A percentile compares a stretch with the other conserved stretches of the same genome.
Conservation (phyloP, 164 flowering plant genomes). For the Piper longum region DNA sequence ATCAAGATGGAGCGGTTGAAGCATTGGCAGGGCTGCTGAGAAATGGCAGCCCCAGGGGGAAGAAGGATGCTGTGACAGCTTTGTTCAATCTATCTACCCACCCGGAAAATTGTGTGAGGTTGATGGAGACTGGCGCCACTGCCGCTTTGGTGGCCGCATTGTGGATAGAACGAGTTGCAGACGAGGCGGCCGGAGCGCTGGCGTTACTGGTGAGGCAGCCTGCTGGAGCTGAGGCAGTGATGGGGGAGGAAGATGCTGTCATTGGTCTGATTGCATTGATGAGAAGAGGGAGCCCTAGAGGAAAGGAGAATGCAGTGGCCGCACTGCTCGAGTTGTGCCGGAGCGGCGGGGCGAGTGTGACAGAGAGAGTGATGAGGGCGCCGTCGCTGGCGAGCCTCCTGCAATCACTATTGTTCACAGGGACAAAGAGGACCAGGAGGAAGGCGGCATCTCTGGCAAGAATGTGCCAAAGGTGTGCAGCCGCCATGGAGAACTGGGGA, state of each 20-base stretch:
- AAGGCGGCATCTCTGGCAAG: slow-evolving; percentile 94
- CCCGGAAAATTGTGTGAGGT: slow-evolving; percentile 41
- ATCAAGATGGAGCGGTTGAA: slow-evolving; percentile 58
- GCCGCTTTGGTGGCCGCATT: slow-evolving; percentile 49
- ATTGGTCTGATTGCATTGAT: slow-evolving; percentile 60
- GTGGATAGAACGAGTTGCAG: slow-evolving; percentile 61
- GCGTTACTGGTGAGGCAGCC: slow-evolving; percentile 71
- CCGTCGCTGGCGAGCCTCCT: slow-evolving; percentile 71
- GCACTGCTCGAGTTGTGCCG: slow-evolving; percentile 81
- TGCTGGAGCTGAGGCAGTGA: slow-evolving; percentile 62
- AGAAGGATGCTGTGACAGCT: slow-evolving; percentile 90
- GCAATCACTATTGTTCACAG: slow-evolving; percentile 53
- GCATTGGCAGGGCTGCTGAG: slow-evolving; percentile 47
- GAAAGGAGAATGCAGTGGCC: slow-evolving; percentile 87
- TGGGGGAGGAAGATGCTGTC: slow-evolving; percentile 52
- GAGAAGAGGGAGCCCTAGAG: slow-evolving; percentile 78
- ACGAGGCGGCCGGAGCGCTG: slow-evolving; percentile 87
- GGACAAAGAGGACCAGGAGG: slow-evolving; percentile 81
- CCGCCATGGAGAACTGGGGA: slow-evolving; percentile 30
- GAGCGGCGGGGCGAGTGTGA: slow-evolving; percentile 59
- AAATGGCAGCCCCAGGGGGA: slow-evolving; percentile 57
- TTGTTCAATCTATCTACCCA: slow-evolving; percentile 77
- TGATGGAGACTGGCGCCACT: slow-evolving; percentile 69
- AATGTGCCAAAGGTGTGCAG: slow-evolving; percentile 65
- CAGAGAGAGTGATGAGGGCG: slow-evolving; percentile 47